These are phyloP conservation scores for Chalciporus piperatus DNA, from an alignment of 768 basidiomycete genomes.

Conservation along the genomic window DNA sequence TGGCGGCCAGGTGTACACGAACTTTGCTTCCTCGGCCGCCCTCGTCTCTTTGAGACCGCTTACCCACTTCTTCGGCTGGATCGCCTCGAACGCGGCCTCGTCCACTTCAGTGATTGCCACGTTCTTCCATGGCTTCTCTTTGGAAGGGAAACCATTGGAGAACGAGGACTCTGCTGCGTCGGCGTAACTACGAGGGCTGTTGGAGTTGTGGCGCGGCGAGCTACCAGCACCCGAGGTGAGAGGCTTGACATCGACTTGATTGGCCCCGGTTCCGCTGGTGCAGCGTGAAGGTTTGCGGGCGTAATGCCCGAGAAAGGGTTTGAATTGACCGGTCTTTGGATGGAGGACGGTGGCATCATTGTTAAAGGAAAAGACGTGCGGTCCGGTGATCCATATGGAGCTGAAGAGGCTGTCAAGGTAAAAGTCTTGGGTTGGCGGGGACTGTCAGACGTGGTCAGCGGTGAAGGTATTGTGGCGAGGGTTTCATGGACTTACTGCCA, in stretches of 20 bases:
- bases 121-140: constrained; percentile 29
- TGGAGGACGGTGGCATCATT: constrained; percentile 17
- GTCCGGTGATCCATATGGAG: constrained; percentile 34
- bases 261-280: too few relatives aligned
- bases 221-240: neutral
- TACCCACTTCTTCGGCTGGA: neutral
- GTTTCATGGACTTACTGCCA: neutral
- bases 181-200: neutral
- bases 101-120: constrained; percentile 28
- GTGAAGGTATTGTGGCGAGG: neutral
- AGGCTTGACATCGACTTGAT: neutral
- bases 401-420: constrained; percentile 47
- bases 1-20: constrained; percentile 28
- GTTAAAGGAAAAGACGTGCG: constrained; percentile 21
- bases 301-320: neutral
- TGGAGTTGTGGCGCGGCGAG: neutral
- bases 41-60: neutral
- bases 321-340: neutral
- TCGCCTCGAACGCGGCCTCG: constrained; percentile 17
- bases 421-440: constrained; percentile 38
- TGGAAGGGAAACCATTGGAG: neutral
- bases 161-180: neutral
- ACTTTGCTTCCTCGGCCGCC: neutral
- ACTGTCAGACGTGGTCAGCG: neutral
- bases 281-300: neutral